Evolutionary conservation across 202 grass and related monocot genomes (phyloP), one percentile per base, ranked within the genome.

Genomic region (Eragrostis tef): DNA sequence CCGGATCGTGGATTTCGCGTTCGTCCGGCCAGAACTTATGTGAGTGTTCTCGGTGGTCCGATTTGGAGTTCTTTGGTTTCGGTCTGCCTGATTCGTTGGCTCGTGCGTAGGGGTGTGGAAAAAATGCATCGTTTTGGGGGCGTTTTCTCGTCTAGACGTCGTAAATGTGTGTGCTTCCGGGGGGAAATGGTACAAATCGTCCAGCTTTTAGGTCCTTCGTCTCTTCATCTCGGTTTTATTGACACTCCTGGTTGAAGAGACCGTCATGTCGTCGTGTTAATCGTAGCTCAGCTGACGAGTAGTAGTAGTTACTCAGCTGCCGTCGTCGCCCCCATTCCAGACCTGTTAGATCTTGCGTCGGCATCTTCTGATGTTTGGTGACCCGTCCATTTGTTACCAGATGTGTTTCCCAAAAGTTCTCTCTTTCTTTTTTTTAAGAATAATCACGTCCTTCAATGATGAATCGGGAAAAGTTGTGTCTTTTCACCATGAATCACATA

Each of bases 311-410:
- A 16, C 12, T 22, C 24, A 57, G 34, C 47, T 5, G 5, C 10
- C 9, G 22, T 10, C 12, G 59, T 4, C 25, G 70, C 61, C 5
- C 74, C 48, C 34, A 19, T 48, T 44, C 7, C 52, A 61, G 67
- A 20, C 75, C 39, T 29, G 44, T 3, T 76, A 89, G 79, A 82
- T 89, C 87, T 82, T 44, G 57, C 14, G 21, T 6, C 39, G 16
- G 9, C 6, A 8, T 31, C 6, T 24, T 62, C 29, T 3, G 54
- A 69, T 7, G n/a, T 36, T 73, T 24, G 3, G 20, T 36, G 29
- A 11, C 48, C 4, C 44, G 34, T 16, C 26, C 50, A 73, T 73
- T 62, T 69, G 17, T 74, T 71, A 6, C 76, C 19, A 6, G 54
- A 14, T 10, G 22, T 70, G 27, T 70, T 76, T 50, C 31, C 67